Evolutionary conservation across 768 basidiomycete species (phyloP).

Genomic region (Lepiota brunneoincarnata): DNA sequence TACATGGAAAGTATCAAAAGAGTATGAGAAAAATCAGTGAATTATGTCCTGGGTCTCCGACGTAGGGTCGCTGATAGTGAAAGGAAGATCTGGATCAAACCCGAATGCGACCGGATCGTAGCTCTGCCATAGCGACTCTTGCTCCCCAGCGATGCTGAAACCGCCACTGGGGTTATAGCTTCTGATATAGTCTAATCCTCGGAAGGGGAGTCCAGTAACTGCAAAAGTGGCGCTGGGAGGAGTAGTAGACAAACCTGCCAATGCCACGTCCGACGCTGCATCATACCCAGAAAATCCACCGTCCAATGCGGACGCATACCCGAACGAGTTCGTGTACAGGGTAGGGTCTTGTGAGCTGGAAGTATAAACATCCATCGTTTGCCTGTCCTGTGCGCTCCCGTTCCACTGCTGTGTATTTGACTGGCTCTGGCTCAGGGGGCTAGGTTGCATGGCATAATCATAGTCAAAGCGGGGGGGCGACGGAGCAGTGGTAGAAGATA

Average conservation of each 20-base stretch:
- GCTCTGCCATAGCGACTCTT: slow-evolving; percentile 54
- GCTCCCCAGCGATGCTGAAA: slow-evolving; percentile 40
- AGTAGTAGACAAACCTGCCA: slow-evolving; percentile 50
- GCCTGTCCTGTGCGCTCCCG: slow-evolving; percentile 27
- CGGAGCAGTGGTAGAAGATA: slow-evolving; percentile 50
- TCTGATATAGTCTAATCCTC: slow-evolving; percentile 79
- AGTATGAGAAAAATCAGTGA: slow-evolving; percentile 18
- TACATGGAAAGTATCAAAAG: slow-evolving; percentile 8
- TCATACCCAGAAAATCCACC: slow-evolving; percentile 38
- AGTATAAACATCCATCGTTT: slow-evolving; percentile 40
- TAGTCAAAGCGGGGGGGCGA: slow-evolving; percentile 59
- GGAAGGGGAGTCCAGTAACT: slow-evolving; percentile 77
- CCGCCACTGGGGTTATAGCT: slow-evolving; percentile 60
- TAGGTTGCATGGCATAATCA: slow-evolving; percentile 43
- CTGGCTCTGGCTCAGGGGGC: slow-evolving; percentile 35
- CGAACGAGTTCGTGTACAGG: slow-evolving; percentile 45
- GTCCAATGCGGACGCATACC: slow-evolving; percentile 39
- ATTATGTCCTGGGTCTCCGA: slow-evolving; percentile 35
- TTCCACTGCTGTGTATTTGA: slow-evolving; percentile 45
- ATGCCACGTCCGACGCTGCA: slow-evolving; percentile 34
- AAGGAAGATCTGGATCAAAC: slow-evolving; percentile 75
- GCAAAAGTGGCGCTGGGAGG: slow-evolving; percentile 65
- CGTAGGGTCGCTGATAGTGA: slow-evolving; percentile 48
- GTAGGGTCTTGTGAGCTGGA: slow-evolving; percentile 37
- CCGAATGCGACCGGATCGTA: slow-evolving; percentile 76